Evolutionary conservation across 257 asterid genomes (phyloP).

Genomic region (Nicotiana tomentosiformis): DNA sequence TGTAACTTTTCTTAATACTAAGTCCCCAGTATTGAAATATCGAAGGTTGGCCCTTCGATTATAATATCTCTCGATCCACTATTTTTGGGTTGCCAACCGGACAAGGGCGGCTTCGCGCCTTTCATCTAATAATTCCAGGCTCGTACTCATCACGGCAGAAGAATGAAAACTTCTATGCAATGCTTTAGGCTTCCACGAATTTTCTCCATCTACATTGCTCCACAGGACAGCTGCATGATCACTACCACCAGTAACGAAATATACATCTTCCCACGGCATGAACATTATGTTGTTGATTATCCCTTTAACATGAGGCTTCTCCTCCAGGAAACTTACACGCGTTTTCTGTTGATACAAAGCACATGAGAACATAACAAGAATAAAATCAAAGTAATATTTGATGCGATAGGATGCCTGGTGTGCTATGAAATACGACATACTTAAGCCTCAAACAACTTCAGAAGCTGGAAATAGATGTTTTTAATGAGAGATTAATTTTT

Average conservation of each 20-base stretch:
- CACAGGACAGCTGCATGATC: constrained; percentile 90
- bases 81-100: too few species aligned
- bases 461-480: not conserved
- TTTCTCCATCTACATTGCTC: constrained; percentile 57
- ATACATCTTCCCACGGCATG: constrained; percentile 81
- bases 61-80: too few species aligned
- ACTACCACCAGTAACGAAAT: constrained; percentile 82
- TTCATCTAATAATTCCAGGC: too few species aligned
- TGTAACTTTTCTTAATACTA: too few species aligned
- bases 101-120: too few species aligned
- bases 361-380: not conserved
- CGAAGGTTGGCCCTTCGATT: too few species aligned
- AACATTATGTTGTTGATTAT: constrained; percentile 75
- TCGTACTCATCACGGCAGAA: constrained; percentile 78
- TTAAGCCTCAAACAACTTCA: not conserved
- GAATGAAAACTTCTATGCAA: constrained; percentile 64
- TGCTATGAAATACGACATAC: not conserved
- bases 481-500: not conserved
- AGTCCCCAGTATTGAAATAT: too few species aligned
- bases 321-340: constrained; percentile 53
- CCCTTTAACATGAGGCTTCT: constrained; percentile 82
- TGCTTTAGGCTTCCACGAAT: constrained; percentile 56
- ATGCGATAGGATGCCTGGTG: not conserved
- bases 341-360: constrained; percentile 30
- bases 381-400: not conserved